Evolutionary conservation across 75 land plant species (phyloP).

Genomic region (Pseudotsuga menziesii): DNA sequence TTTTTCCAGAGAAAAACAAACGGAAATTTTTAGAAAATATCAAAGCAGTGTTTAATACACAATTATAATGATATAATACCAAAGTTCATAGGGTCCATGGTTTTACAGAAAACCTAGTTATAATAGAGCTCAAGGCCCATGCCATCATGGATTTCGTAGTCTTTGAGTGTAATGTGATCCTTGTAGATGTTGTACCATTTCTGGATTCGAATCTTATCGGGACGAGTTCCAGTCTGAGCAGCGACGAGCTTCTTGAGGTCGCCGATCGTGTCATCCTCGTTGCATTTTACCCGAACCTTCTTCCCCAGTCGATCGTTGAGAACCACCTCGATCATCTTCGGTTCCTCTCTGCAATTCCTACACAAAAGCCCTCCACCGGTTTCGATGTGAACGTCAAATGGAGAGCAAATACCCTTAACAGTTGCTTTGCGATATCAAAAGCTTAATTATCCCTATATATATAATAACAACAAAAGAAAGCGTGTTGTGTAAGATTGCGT

Average conservation of each 20-base stretch:
- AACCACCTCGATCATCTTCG: slow-evolving; percentile 78
- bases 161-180: slow-evolving; percentile 90
- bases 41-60: too few relatives aligned
- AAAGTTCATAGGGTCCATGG: too few relatives aligned
- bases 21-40: too few relatives aligned
- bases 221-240: slow-evolving; percentile 75
- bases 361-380: too few relatives aligned
- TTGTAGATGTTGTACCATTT: slow-evolving; percentile 97
- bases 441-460: too few relatives aligned
- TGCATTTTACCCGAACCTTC: slow-evolving; percentile 97
- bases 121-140: slow-evolving; percentile 96
- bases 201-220: slow-evolving; percentile 89
- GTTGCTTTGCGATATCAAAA: too few relatives aligned
- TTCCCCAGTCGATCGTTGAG: slow-evolving; percentile 87
- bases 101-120: slow-evolving; percentile 22
- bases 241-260: slow-evolving; percentile 96
- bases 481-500: too few relatives aligned
- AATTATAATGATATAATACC: too few relatives aligned
- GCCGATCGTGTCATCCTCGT: slow-evolving; percentile 95
- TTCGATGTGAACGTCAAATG: too few relatives aligned
- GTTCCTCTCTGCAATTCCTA: background rate
- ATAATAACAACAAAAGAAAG: too few relatives aligned
- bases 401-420: too few relatives aligned
- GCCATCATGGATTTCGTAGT: slow-evolving; percentile 90
- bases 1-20: too few relatives aligned